Evolutionary conservation across 1,284 basidiomycete genomes (phyloP), one percentile per base, ranked within the genome.

Genomic region (Puccinia sorghi): DNA sequence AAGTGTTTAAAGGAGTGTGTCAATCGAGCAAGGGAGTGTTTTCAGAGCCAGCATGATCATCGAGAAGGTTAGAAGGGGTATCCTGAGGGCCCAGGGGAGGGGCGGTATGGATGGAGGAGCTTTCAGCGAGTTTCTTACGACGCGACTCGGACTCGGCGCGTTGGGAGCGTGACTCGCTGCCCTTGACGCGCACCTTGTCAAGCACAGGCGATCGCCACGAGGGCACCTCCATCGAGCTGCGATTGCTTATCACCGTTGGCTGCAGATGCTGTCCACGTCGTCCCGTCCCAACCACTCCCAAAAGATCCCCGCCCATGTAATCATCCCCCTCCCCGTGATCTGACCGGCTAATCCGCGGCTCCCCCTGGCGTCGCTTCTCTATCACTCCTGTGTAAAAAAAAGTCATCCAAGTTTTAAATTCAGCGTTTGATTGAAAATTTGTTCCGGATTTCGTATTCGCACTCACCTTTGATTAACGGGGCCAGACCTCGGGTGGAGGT

Each of bases 131-230:
- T 46, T 52, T 71, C 4, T 39, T 37, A 6, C 66, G 46, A 15
- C 59, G 46, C n/a, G 67, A 25, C 37, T 79, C 66, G 17, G 67
- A 52, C n/a, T 71, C 67, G 17, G 77, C 66, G 20, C 52, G 56
- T 39, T 67, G 64, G 1, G 17, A n/a, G 12, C 54, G 50, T 2
- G 52, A 25, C 41, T 78, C 75, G 43, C 56, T 46, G 32, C 75
- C 67, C 43, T 79, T 79, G 11, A 79, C 17, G 66, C 56, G 63
- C 2, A 79, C 77, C 61, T 79, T 79, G 39, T 79, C 77, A 17
- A 79, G 59, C 25, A 59, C 75, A 5, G 56, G 41, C 22, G 75
- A 78, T 9, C 56, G 54, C 67, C 75, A 70, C 13, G 41, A 67
- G 0, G 11, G 61, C 25, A 70, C 9, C 11, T 69, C 64, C 39